phyloP scores from a whole-genome alignment of 2,329 filamentous ascomycete species.

The Fusarium piperis region DNA sequence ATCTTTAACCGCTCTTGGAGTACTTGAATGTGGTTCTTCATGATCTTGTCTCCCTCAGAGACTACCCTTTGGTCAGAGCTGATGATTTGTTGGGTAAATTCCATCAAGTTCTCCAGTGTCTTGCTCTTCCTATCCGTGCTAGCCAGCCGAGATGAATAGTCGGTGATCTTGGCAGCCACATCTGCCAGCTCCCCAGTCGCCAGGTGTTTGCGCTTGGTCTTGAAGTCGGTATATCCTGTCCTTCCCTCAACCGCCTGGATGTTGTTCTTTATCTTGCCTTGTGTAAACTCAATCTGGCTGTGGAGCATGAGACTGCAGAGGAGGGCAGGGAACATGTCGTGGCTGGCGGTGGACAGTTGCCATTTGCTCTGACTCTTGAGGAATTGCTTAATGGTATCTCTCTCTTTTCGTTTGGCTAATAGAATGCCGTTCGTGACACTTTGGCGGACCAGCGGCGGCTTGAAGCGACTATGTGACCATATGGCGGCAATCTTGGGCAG shows the following conservation, averaged over 20 bases:
- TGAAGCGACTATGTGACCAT: slow-evolving; percentile 46
- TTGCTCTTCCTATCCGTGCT: slow-evolving; percentile 51
- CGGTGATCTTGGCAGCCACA: slow-evolving; percentile 48
- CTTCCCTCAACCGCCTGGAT: slow-evolving; percentile 49
- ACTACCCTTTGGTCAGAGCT: neutral
- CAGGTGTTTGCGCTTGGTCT: slow-evolving; percentile 39
- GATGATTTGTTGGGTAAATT: slow-evolving; percentile 40
- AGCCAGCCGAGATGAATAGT: slow-evolving; percentile 49
- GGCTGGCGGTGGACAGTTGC: slow-evolving; percentile 38
- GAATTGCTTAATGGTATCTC: slow-evolving; percentile 29
- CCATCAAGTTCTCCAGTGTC: slow-evolving; percentile 47
- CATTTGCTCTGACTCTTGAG: slow-evolving; percentile 43
- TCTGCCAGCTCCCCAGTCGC: slow-evolving; percentile 44
- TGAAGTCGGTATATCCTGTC: slow-evolving; percentile 50
- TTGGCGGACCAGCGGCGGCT: slow-evolving; percentile 3
- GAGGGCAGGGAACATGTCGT: slow-evolving; percentile 50
- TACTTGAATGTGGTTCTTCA: slow-evolving; percentile 43
- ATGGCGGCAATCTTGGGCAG: slow-evolving; percentile 51
- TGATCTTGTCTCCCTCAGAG: slow-evolving; percentile 27
- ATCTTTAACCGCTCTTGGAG: slow-evolving; percentile 47
- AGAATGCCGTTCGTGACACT: slow-evolving; percentile 46
- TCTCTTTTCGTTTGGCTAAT: slow-evolving; percentile 42
- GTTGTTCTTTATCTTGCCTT: slow-evolving; percentile 44
- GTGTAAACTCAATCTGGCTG: slow-evolving; percentile 46
- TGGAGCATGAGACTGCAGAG: slow-evolving; percentile 47